A percentile compares a stretch with the other conserved stretches of the same genome.
Conservation (phyloP, 192 early-diverging fungal genomes). For the Funneliformis mosseae region DNA sequence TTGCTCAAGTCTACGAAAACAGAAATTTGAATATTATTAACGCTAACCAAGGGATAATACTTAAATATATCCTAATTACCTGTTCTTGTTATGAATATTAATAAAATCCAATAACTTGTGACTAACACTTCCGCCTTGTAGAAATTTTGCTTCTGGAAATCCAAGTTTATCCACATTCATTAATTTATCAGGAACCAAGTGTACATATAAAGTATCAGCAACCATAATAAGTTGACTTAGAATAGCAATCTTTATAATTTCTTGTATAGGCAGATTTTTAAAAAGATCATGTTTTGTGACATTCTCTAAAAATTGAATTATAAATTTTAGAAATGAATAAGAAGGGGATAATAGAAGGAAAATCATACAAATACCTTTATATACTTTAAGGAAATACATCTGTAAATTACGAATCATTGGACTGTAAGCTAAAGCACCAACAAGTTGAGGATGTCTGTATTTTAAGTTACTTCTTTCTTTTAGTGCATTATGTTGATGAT, state of each 20-base stretch:
- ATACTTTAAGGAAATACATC: neutral
- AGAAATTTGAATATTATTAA: neutral
- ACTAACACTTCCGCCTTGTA: conserved; percentile 64
- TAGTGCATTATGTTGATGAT: conserved; percentile 62
- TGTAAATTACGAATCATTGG: neutral
- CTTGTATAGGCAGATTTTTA: conserved; percentile 49
- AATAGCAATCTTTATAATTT: conserved; percentile 58
- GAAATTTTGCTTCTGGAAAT: conserved; percentile 50
- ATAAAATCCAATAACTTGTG: conserved; percentile 72
- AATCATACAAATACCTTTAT: conserved; percentile 12
- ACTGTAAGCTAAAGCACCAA: conserved; percentile 54
- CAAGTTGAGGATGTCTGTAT: conserved; percentile 68
- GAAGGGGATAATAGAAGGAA: neutral
- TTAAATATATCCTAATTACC: conserved; percentile 38
- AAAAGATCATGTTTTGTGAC: conserved; percentile 43
- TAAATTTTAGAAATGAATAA: neutral
- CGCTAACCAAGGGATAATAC: neutral
- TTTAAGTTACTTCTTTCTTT: conserved; percentile 69
- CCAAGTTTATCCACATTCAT: conserved; percentile 48
- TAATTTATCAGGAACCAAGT: conserved; percentile 53
- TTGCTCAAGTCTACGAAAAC: conserved; percentile 50
- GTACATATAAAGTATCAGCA: conserved; percentile 55
- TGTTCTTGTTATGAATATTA: conserved; percentile 67
- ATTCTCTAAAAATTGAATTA: conserved; percentile 6
- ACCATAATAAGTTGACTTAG: conserved; percentile 55